These are phyloP conservation scores for Phaeoacremonium minimum DNA, from an alignment of 2,329 filamentous ascomycete genomes.

Conservation along the genomic window DNA sequence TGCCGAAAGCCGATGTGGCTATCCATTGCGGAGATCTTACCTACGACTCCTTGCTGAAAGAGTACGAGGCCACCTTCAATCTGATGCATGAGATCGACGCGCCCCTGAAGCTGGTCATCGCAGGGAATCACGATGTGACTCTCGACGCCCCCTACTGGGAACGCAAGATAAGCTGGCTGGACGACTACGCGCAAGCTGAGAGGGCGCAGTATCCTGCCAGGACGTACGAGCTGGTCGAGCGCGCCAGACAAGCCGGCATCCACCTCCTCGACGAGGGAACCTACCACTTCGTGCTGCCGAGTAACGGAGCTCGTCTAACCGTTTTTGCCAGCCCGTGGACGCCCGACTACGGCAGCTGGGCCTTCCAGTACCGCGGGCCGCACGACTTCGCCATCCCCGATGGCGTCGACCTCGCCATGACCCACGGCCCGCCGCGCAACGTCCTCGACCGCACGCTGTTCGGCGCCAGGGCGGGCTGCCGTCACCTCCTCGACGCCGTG, in stretches of 20 bases:
- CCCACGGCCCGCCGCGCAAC: constrained; percentile 5
- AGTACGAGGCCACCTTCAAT: constrained; percentile 5
- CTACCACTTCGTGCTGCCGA: constrained; percentile 6
- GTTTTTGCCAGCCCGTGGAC: constrained; percentile 9
- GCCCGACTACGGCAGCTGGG: constrained; percentile 8
- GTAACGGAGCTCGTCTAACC: constrained; percentile 6
- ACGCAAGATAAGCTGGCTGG: background rate
- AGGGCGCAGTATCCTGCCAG: constrained; percentile 35
- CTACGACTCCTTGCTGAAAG: background rate
- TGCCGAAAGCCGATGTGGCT: constrained; percentile 6
- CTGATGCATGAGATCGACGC: constrained; percentile 8
- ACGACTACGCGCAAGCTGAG: no score
- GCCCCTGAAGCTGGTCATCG: constrained; percentile 8
- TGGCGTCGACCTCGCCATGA: constrained; percentile 6
- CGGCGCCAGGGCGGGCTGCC: constrained; percentile 5
- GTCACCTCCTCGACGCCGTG: constrained; percentile 2
- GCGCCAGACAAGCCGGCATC: constrained; percentile 5
- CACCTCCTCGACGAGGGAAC: constrained; percentile 6
- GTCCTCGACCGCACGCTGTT: constrained; percentile 5
- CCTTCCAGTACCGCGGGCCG: constrained; percentile 4
- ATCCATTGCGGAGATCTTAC: constrained; percentile 9
- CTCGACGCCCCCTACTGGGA: constrained; percentile 3
- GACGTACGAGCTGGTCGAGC: constrained; percentile 18
- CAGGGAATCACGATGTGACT: constrained; percentile 7
- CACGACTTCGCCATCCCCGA: constrained; percentile 7